phyloP scores from a whole-genome alignment of 2,329 filamentous ascomycete species.

The Dactylella cylindrospora region DNA sequence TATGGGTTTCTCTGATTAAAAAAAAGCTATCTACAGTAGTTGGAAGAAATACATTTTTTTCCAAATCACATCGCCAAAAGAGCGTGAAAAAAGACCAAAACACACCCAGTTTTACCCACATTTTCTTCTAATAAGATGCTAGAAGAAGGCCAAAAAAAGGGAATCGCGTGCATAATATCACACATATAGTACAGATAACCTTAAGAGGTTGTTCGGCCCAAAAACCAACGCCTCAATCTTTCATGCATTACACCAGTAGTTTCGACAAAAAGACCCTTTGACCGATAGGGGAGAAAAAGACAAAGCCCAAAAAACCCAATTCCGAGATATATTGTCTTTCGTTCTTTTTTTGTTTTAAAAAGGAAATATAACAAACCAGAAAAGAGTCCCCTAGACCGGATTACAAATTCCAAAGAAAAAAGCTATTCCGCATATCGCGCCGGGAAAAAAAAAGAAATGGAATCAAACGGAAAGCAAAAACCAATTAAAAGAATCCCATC shows the following conservation, averaged over 20 bases:
- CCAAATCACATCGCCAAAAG: too few relatives aligned
- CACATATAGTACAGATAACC: background rate
- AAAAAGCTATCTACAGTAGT: background rate
- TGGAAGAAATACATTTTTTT: too few relatives aligned
- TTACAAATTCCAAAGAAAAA: constrained; percentile 3
- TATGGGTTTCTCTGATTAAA: too few relatives aligned
- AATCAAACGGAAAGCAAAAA: background rate
- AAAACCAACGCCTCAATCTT: constrained; percentile 3
- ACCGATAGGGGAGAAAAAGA: background rate
- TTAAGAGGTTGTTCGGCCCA: background rate
- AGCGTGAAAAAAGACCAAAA: too few relatives aligned
- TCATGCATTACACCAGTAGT: too few relatives aligned
- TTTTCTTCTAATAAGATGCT: too few relatives aligned
- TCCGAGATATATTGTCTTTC: constrained; percentile 2
- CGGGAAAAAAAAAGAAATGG: background rate
- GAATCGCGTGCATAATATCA: constrained; percentile 2
- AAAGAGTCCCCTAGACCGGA: background rate
- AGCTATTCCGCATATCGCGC: constrained; percentile 3
- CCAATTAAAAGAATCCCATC: constrained; percentile 32
- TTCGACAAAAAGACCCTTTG: constrained; percentile 1
- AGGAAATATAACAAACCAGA: background rate
- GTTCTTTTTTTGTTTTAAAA: too few relatives aligned
- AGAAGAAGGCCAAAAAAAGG: too few relatives aligned
- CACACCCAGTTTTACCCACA: too few relatives aligned
- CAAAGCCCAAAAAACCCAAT: constrained; percentile 7